Evolutionary conservation across 345 rosid species (phyloP), one percentile per base, ranked within the genome.

Genomic region (Turritis glabra): DNA sequence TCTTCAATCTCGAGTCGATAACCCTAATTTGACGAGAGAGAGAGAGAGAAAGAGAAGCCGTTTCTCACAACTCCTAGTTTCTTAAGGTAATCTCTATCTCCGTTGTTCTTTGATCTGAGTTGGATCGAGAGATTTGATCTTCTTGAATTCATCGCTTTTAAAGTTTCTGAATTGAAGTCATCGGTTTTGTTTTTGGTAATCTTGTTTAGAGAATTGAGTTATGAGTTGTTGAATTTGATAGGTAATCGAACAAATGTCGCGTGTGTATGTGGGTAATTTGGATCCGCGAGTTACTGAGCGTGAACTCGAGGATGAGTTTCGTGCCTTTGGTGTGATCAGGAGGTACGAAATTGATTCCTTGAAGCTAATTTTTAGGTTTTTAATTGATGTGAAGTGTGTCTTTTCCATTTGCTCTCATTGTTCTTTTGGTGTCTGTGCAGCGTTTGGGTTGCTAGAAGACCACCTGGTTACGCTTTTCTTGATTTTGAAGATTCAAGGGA

Each of bases 401-500:
- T 1, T 14, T 38, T 27, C 4, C 18, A 33, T 8, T 25, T 9
- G 18, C 19, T 29, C 25, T 71, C n/a, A 40, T 43, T 29, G 30
- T 63, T n/a, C 0, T 8, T 19, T 53, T 41, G 4, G 1, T 48
- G 52, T 18, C 1, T 66, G 38, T 84, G 51, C 53, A 91, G 97
- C 81, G 97, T 91, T 8, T 91, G 97, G 97, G 96, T 89, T 84
- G 97, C 97, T 26, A 83, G 97, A 19, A 80, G 93, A 67, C 97
- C 97, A 11, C 97, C 97, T 0, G 97, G 97, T 25, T 91, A 91
- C 56, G 97, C 91, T 55, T 91, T 91, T 73, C 77, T 91, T 40
- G 97, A 91, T 74, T 91, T 91, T 21, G 96, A 91, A 80, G 96
- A 91, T 26, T 71, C 81, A 1, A 88, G 97, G 73, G 96, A 91